Evolutionary conservation across 108 stramenopile genomes (phyloP).

Genomic region (Schizochytrium sp.): DNA sequence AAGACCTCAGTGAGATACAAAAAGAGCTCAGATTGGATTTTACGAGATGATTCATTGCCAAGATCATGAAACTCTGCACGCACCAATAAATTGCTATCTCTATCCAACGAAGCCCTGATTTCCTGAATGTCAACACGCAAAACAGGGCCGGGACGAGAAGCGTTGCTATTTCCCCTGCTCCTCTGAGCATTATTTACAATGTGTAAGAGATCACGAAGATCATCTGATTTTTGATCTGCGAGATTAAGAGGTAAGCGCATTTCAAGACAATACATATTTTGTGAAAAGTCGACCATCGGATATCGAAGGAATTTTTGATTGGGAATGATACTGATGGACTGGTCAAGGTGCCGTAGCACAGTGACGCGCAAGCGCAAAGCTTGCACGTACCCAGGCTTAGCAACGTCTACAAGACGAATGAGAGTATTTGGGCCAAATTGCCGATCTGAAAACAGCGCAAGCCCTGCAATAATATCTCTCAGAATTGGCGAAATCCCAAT

Average conservation of each 20-base stretch:
- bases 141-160: neutral
- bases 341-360: slow-evolving; percentile 34
- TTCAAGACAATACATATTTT: neutral
- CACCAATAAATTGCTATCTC: neutral
- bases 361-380: slow-evolving; percentile 11
- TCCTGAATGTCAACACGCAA: slow-evolving; percentile 3
- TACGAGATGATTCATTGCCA: neutral
- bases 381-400: slow-evolving; percentile 9
- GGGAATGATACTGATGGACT: slow-evolving; percentile 28
- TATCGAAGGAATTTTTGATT: slow-evolving; percentile 53
- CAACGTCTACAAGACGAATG: slow-evolving; percentile 36
- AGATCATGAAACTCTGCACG: slow-evolving; percentile 20
- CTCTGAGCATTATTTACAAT: neutral
- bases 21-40: neutral
- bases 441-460: slow-evolving; percentile 33
- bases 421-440: slow-evolving; percentile 13
- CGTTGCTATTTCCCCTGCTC: neutral
- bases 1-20: slow-evolving; percentile 38
- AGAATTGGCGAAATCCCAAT: slow-evolving; percentile 26
- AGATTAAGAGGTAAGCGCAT: neutral
- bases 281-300: slow-evolving; percentile 52
- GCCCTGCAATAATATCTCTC: slow-evolving; percentile 42
- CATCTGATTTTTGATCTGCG: neutral
- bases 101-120: neutral
- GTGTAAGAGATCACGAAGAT: slow-evolving; percentile 18